phyloP scores from a whole-genome alignment of 345 rosid genomes.

The Durio zibethinus region DNA sequence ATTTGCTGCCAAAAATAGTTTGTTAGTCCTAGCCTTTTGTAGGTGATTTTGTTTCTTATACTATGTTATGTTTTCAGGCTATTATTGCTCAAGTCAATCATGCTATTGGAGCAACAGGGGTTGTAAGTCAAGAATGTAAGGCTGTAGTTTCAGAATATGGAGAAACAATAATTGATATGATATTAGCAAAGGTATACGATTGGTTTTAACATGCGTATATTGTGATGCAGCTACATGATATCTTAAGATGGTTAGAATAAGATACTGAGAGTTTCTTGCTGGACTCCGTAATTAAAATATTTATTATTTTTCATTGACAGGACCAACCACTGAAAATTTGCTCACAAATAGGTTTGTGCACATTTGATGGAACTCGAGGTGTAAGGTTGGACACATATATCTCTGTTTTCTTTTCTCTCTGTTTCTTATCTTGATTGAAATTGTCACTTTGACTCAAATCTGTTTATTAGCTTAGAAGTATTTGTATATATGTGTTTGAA shows the following conservation, averaged over 20 bases:
- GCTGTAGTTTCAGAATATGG: slow-evolving; percentile 58
- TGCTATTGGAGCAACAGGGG: slow-evolving; percentile 69
- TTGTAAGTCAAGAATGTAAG: slow-evolving; percentile 66
- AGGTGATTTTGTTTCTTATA: background rate
- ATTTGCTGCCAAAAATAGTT: background rate
- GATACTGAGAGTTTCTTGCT: background rate
- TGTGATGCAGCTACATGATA: background rate
- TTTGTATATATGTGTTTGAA: background rate
- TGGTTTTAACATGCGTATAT: background rate
- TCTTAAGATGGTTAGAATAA: background rate
- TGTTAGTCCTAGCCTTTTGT: background rate
- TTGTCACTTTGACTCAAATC: background rate
- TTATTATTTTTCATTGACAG: slow-evolving; percentile 23
- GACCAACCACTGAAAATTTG: slow-evolving; percentile 49
- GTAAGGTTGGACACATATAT: slow-evolving; percentile 39
- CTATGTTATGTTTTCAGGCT: slow-evolving; percentile 29
- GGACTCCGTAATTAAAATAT: background rate
- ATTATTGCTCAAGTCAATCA: slow-evolving; percentile 58
- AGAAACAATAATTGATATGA: slow-evolving; percentile 47
- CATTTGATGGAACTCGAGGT: slow-evolving; percentile 53
- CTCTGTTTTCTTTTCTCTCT: background rate
- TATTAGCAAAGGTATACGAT: slow-evolving; percentile 19
- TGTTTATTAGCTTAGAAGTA: background rate
- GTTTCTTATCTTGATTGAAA: background rate
- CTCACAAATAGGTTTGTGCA: slow-evolving; percentile 56